phyloP scores from a whole-genome alignment of 2,329 filamentous ascomycete species.

The Periconia sp. region DNA sequence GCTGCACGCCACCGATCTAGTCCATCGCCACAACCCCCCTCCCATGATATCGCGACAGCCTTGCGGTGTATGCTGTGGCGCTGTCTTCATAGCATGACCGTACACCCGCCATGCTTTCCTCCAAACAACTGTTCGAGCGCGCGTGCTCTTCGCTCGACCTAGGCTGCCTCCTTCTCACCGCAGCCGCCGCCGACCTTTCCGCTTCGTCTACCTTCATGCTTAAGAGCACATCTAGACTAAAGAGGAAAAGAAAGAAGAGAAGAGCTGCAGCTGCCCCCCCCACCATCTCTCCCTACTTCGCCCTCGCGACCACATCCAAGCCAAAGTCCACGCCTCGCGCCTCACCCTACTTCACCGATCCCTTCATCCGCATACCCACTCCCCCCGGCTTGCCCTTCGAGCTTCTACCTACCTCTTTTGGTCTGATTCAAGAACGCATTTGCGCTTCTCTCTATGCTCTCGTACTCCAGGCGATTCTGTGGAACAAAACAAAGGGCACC shows the following conservation, averaged over 20 bases:
- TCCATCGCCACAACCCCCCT: too few relatives aligned
- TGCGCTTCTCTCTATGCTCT: slow-evolving; percentile 78
- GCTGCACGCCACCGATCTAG: too few relatives aligned
- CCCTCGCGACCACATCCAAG: not conserved
- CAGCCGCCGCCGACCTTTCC: not conserved
- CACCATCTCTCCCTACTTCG: slow-evolving; percentile 9
- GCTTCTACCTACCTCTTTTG: slow-evolving; percentile 60
- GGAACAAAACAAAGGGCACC: slow-evolving; percentile 79
- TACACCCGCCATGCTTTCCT: too few relatives aligned
- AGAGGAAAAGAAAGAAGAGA: not conserved
- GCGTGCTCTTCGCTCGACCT: not conserved
- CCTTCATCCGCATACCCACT: slow-evolving; percentile 17
- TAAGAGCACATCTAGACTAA: not conserved
- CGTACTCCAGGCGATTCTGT: slow-evolving; percentile 81
- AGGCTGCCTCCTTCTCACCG: not conserved
- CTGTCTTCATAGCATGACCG: too few relatives aligned
- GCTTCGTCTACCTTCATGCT: not conserved
- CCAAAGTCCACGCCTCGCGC: not conserved
- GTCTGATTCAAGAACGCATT: slow-evolving; percentile 83
- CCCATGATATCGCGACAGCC: too few relatives aligned
- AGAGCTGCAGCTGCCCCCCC: not conserved
- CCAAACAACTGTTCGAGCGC: not conserved
- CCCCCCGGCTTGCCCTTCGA: slow-evolving; percentile 27
- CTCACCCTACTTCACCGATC: slow-evolving; percentile 16
- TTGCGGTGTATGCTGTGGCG: too few relatives aligned